Conservation (phyloP, 805 yeast species). For the Spathaspora sp. region DNA sequence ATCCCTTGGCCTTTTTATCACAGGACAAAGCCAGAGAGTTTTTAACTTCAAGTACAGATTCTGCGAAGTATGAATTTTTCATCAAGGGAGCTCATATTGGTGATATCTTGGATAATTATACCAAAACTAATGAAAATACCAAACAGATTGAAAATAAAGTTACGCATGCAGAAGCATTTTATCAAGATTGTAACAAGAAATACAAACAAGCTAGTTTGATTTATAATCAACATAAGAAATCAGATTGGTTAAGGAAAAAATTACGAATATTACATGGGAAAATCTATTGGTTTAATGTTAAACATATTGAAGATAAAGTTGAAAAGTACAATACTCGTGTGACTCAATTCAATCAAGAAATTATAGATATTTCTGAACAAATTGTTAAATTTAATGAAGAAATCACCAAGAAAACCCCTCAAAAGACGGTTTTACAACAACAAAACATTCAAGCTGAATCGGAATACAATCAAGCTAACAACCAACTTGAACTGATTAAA, state of each 20-base stretch:
- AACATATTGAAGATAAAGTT: constrained; percentile 23
- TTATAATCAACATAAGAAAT: constrained; percentile 31
- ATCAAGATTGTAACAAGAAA: constrained; percentile 20
- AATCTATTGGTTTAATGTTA: constrained; percentile 40
- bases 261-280: constrained; percentile 36
- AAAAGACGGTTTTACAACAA: neutral
- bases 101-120: constrained; percentile 57
- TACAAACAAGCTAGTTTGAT: constrained; percentile 25
- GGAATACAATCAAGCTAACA: constrained; percentile 6
- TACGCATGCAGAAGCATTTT: constrained; percentile 20
- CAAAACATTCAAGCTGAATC: constrained; percentile 3
- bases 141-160: constrained; percentile 25
- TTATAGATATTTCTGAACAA: constrained; percentile 12
- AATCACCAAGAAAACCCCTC: neutral
- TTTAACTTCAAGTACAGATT: constrained; percentile 70
- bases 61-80: constrained; percentile 69
- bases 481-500: neutral
- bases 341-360: constrained; percentile 11
- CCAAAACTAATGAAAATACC: constrained; percentile 23
- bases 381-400: constrained; percentile 10
- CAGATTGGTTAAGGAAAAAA: constrained; percentile 30
- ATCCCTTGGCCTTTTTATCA: constrained; percentile 87
- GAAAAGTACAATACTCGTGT: constrained; percentile 10
- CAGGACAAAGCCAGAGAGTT: constrained; percentile 94
- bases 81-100: constrained; percentile 77